Base-by-base conservation (phyloP, 2,329 filamentous ascomycete genomes). In the Exserohilum rostratum region DNA sequence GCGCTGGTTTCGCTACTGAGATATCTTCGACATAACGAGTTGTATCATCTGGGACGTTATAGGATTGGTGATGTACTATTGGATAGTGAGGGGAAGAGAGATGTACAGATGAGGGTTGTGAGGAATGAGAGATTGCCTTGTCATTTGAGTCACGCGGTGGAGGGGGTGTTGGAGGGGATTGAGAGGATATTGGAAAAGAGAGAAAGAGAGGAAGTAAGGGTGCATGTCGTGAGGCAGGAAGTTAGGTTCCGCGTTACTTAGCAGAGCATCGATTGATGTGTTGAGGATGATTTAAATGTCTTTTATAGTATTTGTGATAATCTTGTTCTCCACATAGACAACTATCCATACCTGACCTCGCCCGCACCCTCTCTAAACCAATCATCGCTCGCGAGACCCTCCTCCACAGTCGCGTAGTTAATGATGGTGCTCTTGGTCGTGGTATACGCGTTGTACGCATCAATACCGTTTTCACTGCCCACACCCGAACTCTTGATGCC, bases 391-490 rank as follows among this genome's bases (percentile, higher is more conserved):
- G 75, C 77, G 17, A 83, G 62, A 1, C 69, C 68, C 62, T 87
- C 83, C 46, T 84, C 80, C 0, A 75, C 74, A 0, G 80, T 79
- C 0, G 85, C 87, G 62, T 88, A 90, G 68, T 89, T 91, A 57
- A 91, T 82, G 27, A 89, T 84, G 0, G 84, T 87, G 67, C 87
- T 89, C 76, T 88, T 89, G 11, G 81, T 81, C 29, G 73, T 76
- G 0, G 77, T 80, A 47, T 80, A 80, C 2, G 76, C 73, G 51
- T 75, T 67, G 40, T 78, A 79, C 0, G 77, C 77, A 60, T 78
- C 88, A 0, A 86, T 62, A 0, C 88, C 88, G 65, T 91, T 90
- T 77, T 91, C 89, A 56, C 87, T 90, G 1, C 88, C 88, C 0
- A 90, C 82, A 1, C 88, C 88, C 1, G 83, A 80, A 31, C 77